Base-by-base conservation (phyloP, 2,329 filamentous ascomycete species). In the Diaporthe humulicola region DNA sequence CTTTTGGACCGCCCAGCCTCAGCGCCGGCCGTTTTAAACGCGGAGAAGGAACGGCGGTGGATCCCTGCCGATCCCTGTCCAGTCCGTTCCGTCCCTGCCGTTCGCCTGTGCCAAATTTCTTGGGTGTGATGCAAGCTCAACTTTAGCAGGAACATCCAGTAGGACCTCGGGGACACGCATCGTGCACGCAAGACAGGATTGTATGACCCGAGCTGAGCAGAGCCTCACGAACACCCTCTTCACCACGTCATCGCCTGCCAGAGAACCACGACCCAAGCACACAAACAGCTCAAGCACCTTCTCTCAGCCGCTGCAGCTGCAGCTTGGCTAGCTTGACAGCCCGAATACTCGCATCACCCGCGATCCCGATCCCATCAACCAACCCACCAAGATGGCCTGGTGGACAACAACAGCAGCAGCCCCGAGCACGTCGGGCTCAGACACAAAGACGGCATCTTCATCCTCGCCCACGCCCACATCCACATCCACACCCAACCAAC, bases 351-450 rank as follows among this genome's bases (percentile, higher is more conserved):
- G 66, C n/a, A 19, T 28, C 36, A 17, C 19, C 3, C 30, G 50
- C 36, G n/a, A 30, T 4, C 17, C 22, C 45, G 7, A n/a, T 12
- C 22, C n/a, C 10, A 19, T 36, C 69, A 58, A 40, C 71, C 52
- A 57, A 74, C 4, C 45, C 75, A 76, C 77, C 77, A 77, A 73
- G 52, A 73, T 71, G 61, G 73, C 73, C 73, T 78, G 60, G 60
- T 64, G 60, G 60, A 45, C 48, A 52, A 38, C 38, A 38, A 38
- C 77, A 57, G 67, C 73, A 72, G 58, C 75, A 58, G 71, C 64
- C 57, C 40, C 74, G 60, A 71, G 60, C 67, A 54, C 67, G 52
- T 9, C 57, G 22, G 58, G 74, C 74, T 50, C 74, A 67, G 56
- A 61, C 57, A 14, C 30, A 19, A 67, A 50, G 64, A 38, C 42